A percentile compares a stretch with the other conserved stretches of the same genome.
Conservation (phyloP, 495 filamentous ascomycete species). For the Neurospora tetrasperma region DNA sequence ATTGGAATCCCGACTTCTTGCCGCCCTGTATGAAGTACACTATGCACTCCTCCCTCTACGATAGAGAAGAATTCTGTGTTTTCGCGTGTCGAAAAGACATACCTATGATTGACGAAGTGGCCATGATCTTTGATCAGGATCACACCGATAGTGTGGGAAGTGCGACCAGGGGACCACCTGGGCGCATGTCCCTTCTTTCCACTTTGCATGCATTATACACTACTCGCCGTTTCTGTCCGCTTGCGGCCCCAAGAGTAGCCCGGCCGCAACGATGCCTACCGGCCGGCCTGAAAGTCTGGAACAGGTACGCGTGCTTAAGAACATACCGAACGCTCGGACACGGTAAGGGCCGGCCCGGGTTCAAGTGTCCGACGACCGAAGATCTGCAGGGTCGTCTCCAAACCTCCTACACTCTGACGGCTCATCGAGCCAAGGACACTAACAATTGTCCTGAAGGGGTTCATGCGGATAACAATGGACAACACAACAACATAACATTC, state of each 20-base stretch:
- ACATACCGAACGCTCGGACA: neutral
- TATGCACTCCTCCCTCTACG: neutral
- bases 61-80: neutral
- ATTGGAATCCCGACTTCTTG: neutral
- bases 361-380: neutral
- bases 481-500: neutral
- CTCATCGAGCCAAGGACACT: neutral
- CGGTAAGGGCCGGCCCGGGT: neutral
- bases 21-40: neutral
- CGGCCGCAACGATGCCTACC: neutral
- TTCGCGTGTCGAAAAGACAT: neutral
- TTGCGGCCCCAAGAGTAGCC: neutral
- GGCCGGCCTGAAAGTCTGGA: neutral
- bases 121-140: neutral
- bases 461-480: neutral
- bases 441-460: neutral
- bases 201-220: neutral
- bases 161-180: neutral
- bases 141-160: neutral
- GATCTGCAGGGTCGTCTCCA: neutral
- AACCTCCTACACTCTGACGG: neutral
- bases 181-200: neutral
- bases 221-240: neutral
- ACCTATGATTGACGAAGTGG: neutral
- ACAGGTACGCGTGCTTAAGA: neutral